A percentile compares a stretch with the other conserved stretches of the same genome.
phyloP scores from a whole-genome alignment of 140 eudicot genomes.

The Bidens hawaiensis region DNA sequence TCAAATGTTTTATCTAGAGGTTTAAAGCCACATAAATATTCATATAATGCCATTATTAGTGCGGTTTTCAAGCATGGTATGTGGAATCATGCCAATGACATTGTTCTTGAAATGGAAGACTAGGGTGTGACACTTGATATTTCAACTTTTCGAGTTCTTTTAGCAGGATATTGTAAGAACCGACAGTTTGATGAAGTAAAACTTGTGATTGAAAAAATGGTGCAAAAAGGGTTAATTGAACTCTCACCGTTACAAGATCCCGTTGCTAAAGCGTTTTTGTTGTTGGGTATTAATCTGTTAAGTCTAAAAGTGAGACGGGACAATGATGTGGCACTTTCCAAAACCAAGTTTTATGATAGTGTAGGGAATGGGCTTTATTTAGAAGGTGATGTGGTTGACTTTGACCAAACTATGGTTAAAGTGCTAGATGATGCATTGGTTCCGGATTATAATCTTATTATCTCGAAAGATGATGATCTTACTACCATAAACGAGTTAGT shows the following conservation, averaged over 20 bases:
- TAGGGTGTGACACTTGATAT: constrained; percentile 42
- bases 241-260: constrained; percentile 49
- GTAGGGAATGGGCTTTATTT: constrained; percentile 90
- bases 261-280: constrained; percentile 43
- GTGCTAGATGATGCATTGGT: constrained; percentile 62
- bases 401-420: constrained; percentile 36
- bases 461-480: constrained; percentile 28
- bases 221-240: constrained; percentile 35
- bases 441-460: constrained; percentile 54
- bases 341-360: constrained; percentile 64
- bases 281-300: constrained; percentile 54
- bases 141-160: constrained; percentile 60
- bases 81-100: constrained; percentile 51
- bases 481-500: constrained; percentile 47
- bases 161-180: constrained; percentile 81
- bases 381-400: constrained; percentile 58
- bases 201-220: constrained; percentile 45
- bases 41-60: constrained; percentile 71
- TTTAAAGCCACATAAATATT: constrained; percentile 51
- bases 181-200: constrained; percentile 63
- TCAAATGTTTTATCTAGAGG: constrained; percentile 58
- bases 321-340: constrained; percentile 48
- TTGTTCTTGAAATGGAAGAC: constrained; percentile 81
- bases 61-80: constrained; percentile 61
- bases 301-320: constrained; percentile 69